Percentiles rank a stretch among this genome's conserved stretches.
Conservation (phyloP, 2,329 filamentous ascomycete genomes). For the Colletotrichum acutatum region DNA sequence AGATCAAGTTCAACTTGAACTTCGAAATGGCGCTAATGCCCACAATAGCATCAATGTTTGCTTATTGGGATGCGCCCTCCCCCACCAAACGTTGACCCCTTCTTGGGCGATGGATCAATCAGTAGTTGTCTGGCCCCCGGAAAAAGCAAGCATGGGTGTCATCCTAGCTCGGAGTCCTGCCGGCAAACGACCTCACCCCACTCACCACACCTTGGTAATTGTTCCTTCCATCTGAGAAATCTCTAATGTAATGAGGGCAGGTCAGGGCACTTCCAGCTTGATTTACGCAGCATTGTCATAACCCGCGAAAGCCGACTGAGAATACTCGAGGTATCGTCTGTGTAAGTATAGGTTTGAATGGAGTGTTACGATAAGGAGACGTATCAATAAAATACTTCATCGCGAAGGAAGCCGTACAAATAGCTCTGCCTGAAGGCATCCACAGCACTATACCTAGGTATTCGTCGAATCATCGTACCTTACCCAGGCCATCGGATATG, state of each 20-base stretch:
- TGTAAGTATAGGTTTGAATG: too few species aligned
- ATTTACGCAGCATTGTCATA: too few species aligned
- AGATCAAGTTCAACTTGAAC: background rate
- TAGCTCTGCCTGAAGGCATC: too few species aligned
- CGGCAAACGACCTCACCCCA: background rate
- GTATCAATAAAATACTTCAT: too few species aligned
- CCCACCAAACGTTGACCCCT: background rate
- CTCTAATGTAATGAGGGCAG: background rate
- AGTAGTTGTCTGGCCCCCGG: background rate
- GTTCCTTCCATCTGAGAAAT: background rate
- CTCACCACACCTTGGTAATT: background rate
- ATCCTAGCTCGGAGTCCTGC: background rate
- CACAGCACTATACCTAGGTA: too few species aligned
- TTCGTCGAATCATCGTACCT: too few species aligned
- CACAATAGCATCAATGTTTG: background rate
- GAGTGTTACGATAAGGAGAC: too few species aligned
- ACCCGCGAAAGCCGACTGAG: too few species aligned
- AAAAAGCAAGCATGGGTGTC: background rate
- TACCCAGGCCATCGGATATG: background rate
- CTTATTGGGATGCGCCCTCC: background rate
- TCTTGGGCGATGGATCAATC: too few species aligned
- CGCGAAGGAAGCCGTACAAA: too few species aligned
- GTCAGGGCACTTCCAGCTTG: too few species aligned
- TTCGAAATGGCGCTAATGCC: background rate
- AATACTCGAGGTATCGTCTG: too few species aligned